Evolutionary conservation across 1,284 basidiomycete genomes (phyloP).

Genomic region (Psilocybe mexicana): DNA sequence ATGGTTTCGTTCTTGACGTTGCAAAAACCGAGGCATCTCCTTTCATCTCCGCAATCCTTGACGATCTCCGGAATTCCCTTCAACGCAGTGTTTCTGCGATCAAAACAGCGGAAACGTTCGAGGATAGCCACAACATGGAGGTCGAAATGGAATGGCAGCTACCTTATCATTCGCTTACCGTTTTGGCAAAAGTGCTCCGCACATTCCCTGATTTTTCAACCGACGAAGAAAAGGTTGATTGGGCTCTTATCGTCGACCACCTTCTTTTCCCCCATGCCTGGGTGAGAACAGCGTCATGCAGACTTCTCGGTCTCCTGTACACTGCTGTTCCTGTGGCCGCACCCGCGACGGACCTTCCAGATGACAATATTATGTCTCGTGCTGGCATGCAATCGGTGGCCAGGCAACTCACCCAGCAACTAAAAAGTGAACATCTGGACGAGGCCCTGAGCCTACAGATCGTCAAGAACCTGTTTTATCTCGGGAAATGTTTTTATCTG

Average conservation of each 20-base stretch:
- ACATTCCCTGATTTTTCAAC: conserved; percentile 52
- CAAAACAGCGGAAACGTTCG: conserved; percentile 36
- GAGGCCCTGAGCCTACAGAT: conserved; percentile 79
- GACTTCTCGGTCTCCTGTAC: conserved; percentile 78
- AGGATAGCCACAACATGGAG: conserved; percentile 43
- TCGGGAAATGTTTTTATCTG: conserved; percentile 82
- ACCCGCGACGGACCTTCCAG: conserved; percentile 35
- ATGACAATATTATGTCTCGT: conserved; percentile 51
- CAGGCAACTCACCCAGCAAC: conserved; percentile 75
- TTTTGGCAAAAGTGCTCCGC: conserved; percentile 65
- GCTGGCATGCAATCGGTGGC: conserved; percentile 71
- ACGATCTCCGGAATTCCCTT: conserved; percentile 58
- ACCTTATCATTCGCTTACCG: conserved; percentile 80
- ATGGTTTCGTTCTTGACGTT: conserved; percentile 76
- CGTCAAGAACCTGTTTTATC: conserved; percentile 93
- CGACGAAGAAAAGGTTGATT: conserved; percentile 50
- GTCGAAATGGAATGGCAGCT: conserved; percentile 77
- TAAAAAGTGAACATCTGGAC: conserved; percentile 84
- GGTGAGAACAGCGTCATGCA: conserved; percentile 85
- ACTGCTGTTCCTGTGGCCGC: conserved; percentile 45
- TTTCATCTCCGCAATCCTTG: conserved; percentile 56
- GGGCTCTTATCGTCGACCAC: conserved; percentile 66
- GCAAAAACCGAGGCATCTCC: conserved; percentile 50
- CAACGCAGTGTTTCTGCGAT: conserved; percentile 46
- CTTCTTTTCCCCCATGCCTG: conserved; percentile 93